Percentiles rank a stretch among this genome's conserved stretches.
Evolutionary conservation across 768 basidiomycete genomes (phyloP).

Genomic region (Phaffia tasmanica): DNA sequence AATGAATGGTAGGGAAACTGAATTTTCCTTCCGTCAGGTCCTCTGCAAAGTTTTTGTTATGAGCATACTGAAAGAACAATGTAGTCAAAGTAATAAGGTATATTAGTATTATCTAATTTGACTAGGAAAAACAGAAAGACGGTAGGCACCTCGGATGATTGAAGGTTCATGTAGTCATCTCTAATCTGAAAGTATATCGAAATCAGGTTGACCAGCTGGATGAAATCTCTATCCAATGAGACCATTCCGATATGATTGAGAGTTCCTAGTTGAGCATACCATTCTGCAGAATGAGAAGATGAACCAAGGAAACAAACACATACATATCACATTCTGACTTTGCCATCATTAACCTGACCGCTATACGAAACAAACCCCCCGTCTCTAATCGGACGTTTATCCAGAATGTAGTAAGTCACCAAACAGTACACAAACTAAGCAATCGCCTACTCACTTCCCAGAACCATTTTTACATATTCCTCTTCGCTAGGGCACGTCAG

Average conservation of each 20-base stretch:
- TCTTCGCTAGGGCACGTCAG: slow-evolving; percentile 85
- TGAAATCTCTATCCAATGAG: slow-evolving; percentile 57
- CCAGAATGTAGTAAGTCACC: background rate
- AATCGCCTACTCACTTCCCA: slow-evolving; percentile 57
- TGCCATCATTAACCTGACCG: slow-evolving; percentile 94
- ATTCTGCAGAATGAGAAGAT: background rate
- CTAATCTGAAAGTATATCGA: slow-evolving; percentile 92
- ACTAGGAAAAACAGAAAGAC: background rate
- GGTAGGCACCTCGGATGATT: slow-evolving; percentile 62
- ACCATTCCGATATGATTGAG: slow-evolving; percentile 28
- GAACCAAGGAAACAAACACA: slow-evolving; percentile 16
- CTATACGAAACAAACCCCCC: slow-evolving; percentile 81
- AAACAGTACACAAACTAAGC: too few species aligned
- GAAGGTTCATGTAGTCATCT: slow-evolving; percentile 94
- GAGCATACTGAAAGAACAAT: slow-evolving; percentile 53
- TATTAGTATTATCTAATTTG: background rate
- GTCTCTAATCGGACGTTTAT: slow-evolving; percentile 53
- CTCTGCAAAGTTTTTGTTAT: slow-evolving; percentile 66
- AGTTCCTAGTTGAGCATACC: background rate
- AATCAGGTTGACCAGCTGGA: slow-evolving; percentile 84
- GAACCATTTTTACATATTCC: slow-evolving; percentile 91
- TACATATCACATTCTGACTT: slow-evolving; percentile 39
- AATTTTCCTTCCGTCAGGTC: slow-evolving; percentile 96
- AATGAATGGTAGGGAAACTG: slow-evolving; percentile 88
- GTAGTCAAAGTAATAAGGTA: background rate